Evolutionary conservation across 345 rosid genomes (phyloP).

Genomic region (Eucalyptus decipiens): DNA sequence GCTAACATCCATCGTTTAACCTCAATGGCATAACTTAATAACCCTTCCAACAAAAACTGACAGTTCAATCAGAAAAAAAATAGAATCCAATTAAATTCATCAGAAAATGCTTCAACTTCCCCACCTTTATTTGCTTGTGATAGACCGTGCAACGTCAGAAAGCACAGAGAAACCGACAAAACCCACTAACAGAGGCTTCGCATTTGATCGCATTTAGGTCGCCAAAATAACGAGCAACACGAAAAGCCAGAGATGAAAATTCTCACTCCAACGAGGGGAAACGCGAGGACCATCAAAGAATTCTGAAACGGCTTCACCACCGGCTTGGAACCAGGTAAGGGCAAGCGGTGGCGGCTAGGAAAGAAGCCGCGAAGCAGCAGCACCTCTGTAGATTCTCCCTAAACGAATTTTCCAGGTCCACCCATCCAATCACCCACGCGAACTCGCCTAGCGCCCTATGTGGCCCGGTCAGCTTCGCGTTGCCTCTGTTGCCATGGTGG

Average conservation of each 20-base stretch:
- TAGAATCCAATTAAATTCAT: not conserved
- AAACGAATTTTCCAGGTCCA: constrained; percentile 52
- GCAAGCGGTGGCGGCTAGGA: constrained; percentile 60
- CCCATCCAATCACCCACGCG: constrained; percentile 64
- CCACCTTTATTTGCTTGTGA: not conserved
- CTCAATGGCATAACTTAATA: not conserved
- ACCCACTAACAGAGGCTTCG: not conserved
- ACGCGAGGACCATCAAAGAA: constrained; percentile 49
- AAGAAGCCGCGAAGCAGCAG: constrained; percentile 59
- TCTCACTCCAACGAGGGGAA: constrained; percentile 85
- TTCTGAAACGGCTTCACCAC: constrained; percentile 52
- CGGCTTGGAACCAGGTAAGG: constrained; percentile 59
- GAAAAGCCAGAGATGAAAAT: not conserved
- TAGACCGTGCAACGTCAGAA: not conserved
- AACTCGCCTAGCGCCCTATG: constrained; percentile 40
- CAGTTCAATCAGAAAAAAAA: not conserved
- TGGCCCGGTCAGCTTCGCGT: constrained; percentile 21
- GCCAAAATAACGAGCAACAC: not conserved
- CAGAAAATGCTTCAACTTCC: not conserved
- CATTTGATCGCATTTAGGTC: not conserved
- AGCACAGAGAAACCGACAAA: not conserved
- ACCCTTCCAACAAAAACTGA: not conserved
- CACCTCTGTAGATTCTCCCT: constrained; percentile 83
- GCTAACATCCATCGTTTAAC: not conserved
- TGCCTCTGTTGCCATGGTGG: constrained; percentile 10